Percentiles rank a stretch among this genome's conserved stretches.
Conservation (phyloP, 202 grass and related monocot genomes). For the Carex sylvatica region DNA sequence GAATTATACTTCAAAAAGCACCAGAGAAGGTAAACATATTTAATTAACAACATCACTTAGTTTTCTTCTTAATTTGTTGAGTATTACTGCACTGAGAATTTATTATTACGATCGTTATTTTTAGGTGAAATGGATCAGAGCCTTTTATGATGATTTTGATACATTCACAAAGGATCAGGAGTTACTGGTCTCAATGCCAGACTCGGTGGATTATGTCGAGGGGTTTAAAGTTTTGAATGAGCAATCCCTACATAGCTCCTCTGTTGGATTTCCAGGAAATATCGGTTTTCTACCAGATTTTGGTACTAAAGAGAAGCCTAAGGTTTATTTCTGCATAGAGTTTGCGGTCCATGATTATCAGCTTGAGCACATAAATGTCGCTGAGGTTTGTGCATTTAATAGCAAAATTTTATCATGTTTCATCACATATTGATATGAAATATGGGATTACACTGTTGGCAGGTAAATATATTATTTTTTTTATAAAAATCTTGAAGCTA, state of each 20-base stretch:
- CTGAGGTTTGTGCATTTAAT: slow-evolving; percentile 41
- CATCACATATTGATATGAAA: neutral
- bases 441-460: neutral
- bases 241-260: slow-evolving; percentile 71
- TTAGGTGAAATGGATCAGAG: slow-evolving; percentile 90
- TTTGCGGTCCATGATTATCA: slow-evolving; percentile 79
- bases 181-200: slow-evolving; percentile 70
- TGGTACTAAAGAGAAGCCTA: slow-evolving; percentile 47
- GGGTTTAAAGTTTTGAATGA: slow-evolving; percentile 84
- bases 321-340: slow-evolving; percentile 89
- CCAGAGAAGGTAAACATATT: slow-evolving; percentile 61
- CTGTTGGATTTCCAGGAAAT: slow-evolving; percentile 72
- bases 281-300: slow-evolving; percentile 58
- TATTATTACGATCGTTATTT: slow-evolving; percentile 19
- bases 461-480: neutral
- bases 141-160: slow-evolving; percentile 91
- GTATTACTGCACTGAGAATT: slow-evolving; percentile 2
- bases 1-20: slow-evolving; percentile 84
- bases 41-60: slow-evolving; percentile 25
- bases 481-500: slow-evolving; percentile 16
- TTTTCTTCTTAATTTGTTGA: slow-evolving; percentile 17
- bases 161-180: slow-evolving; percentile 78
- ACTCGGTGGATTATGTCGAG: slow-evolving; percentile 86
- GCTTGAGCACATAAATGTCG: slow-evolving; percentile 34
- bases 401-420: neutral